Evolutionary conservation across 805 yeast species (phyloP).

Genomic region (Wickerhamomyces mucosus): DNA sequence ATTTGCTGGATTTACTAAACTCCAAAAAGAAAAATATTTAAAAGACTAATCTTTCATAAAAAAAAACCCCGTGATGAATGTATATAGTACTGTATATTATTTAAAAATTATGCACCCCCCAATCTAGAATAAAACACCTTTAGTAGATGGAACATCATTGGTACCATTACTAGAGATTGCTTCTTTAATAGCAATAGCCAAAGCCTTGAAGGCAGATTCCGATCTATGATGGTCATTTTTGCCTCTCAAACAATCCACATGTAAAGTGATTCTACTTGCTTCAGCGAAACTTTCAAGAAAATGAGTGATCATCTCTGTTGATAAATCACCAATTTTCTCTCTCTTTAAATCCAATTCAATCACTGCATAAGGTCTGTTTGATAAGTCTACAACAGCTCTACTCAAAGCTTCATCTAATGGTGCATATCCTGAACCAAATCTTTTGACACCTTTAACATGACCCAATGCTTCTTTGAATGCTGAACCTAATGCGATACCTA

Average conservation of each 20-base stretch:
- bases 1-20: too few relatives aligned
- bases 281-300: constrained; percentile 90
- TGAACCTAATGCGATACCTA: constrained; percentile 83
- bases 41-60: too few relatives aligned
- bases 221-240: constrained; percentile 94
- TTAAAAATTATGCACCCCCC: too few relatives aligned
- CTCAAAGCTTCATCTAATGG: constrained; percentile 95
- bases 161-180: constrained; percentile 78
- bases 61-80: too few relatives aligned
- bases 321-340: constrained; percentile 86
- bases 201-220: constrained; percentile 92
- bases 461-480: constrained; percentile 90
- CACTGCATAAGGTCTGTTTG: constrained; percentile 88
- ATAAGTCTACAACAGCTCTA: constrained; percentile 91
- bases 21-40: too few relatives aligned
- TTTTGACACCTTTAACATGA: constrained; percentile 77
- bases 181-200: constrained; percentile 86
- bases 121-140: constrained; percentile 88
- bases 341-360: constrained; percentile 83
- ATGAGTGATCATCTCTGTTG: constrained; percentile 98
- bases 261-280: constrained; percentile 83
- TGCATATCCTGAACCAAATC: constrained; percentile 90
- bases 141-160: constrained; percentile 90
- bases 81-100: too few relatives aligned
- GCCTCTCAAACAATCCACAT: constrained; percentile 91